Conservation (phyloP, 176 grass and related monocot species). For the Triticum timopheevii region DNA sequence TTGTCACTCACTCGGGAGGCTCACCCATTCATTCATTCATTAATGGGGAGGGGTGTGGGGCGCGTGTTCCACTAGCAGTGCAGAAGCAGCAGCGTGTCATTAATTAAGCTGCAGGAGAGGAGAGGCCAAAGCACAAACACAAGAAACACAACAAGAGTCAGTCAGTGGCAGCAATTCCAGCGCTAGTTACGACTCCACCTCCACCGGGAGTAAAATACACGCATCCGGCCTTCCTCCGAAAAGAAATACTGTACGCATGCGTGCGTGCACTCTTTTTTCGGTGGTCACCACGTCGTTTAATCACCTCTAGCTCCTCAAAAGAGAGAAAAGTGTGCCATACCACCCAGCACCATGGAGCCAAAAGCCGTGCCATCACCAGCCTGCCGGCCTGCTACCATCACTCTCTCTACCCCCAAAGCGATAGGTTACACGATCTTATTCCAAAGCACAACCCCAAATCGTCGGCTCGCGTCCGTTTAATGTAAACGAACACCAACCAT, state of each 20-base stretch:
- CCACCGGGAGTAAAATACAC: neutral
- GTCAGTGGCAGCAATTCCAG: neutral
- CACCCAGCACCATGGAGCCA: neutral
- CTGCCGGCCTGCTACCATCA: no score
- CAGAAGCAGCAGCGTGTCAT: neutral
- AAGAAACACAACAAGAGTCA: neutral
- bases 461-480: no score
- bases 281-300: constrained; percentile 1
- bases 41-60: neutral
- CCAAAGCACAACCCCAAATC: no score
- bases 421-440: no score
- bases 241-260: no score
- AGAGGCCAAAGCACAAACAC: no score
- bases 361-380: neutral
- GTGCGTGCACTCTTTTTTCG: neutral
- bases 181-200: neutral
- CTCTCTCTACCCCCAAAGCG: no score
- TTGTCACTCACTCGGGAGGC: constrained; percentile 4
- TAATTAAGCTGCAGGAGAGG: neutral
- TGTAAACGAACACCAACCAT: no score
- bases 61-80: neutral
- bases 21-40: constrained; percentile 12
- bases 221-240: neutral
- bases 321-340: neutral
- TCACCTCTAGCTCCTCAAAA: neutral